phyloP scores from a whole-genome alignment of 2,329 filamentous ascomycete genomes.

The Botrytis hyacinthi region DNA sequence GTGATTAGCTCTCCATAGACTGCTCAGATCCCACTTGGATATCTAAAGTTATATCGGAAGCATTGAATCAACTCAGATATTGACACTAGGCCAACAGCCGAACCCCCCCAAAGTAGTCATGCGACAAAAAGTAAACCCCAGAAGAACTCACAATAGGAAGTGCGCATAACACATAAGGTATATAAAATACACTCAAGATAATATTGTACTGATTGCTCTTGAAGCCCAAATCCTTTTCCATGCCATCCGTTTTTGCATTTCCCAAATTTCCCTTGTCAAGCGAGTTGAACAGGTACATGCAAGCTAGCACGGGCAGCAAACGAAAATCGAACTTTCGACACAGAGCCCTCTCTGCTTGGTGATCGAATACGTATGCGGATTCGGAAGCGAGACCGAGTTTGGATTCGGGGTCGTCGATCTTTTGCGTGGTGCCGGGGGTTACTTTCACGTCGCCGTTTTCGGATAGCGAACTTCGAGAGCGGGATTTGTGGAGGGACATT shows the following conservation, averaged over 20 bases:
- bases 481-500: background rate
- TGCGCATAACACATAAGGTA: conserved; percentile 70
- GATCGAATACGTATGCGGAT: conserved; percentile 5
- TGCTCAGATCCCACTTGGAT: background rate
- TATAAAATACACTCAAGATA: conserved; percentile 69
- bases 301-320: conserved; percentile 44
- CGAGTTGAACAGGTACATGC: conserved; percentile 47
- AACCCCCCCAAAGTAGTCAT: background rate
- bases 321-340: conserved; percentile 46
- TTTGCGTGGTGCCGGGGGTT: background rate
- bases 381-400: background rate
- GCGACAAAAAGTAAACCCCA: background rate
- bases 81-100: background rate
- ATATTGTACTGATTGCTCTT: conserved; percentile 64
- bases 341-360: conserved; percentile 22
- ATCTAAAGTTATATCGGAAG: background rate
- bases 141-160: conserved; percentile 50
- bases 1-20: background rate
- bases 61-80: background rate
- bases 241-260: conserved; percentile 52
- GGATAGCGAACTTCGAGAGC: background rate
- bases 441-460: conserved; percentile 1
- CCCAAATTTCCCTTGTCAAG: conserved; percentile 53
- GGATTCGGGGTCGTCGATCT: conserved; percentile 16
- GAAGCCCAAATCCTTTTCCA: conserved; percentile 55